Evolutionary conservation across 371 early-diverging fungal species (phyloP), one percentile per base, ranked within the genome.

Genomic region (Mortierella sp.): DNA sequence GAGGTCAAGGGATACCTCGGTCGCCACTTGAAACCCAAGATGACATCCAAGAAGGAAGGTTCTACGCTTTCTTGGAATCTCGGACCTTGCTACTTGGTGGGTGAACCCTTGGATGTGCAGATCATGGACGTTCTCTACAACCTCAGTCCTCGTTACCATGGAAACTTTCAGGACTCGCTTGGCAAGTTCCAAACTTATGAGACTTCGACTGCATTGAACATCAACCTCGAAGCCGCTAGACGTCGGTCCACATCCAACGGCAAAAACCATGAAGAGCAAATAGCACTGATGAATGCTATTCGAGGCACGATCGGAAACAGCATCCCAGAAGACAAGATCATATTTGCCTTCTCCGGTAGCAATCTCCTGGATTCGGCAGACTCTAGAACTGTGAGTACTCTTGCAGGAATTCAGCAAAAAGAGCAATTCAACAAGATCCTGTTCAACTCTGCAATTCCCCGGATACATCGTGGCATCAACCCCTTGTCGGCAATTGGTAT

Each of bases 131-230:
- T 87, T 9, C 82, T 87, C 29, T 89, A 86, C 68, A 85, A 90
- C 49, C 79, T 89, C 7, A 90, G 91, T 7, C 85, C 88, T 25
- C 84, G 90, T 0, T 90, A 90, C 64, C 81, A 80, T 40, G 85
- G 86, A 0, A 80, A 88, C 54, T 92, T 88, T 56, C 92, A 90
- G 65, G 92, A 89, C 41, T 82, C 83, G 2, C 74, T 90, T 4
- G 80, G 83, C 14, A 88, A 89, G 59, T 91, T 91, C 63, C 90
- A 89, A 61, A 90, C 90, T 0, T 88, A 90, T 34, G 88, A 89
- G 65, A 87, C 89, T 0, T 85, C 88, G 0, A 85, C 89, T 0
- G 76, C 87, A 0, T 58, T 90, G 0, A 85, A 85, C 66, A 65
- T 88, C 56, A 85, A 78, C 21, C 58, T 86, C 5, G 81, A 82